Conservation (phyloP, 2,329 filamentous ascomycete genomes). For the Fusarium camptoceras region DNA sequence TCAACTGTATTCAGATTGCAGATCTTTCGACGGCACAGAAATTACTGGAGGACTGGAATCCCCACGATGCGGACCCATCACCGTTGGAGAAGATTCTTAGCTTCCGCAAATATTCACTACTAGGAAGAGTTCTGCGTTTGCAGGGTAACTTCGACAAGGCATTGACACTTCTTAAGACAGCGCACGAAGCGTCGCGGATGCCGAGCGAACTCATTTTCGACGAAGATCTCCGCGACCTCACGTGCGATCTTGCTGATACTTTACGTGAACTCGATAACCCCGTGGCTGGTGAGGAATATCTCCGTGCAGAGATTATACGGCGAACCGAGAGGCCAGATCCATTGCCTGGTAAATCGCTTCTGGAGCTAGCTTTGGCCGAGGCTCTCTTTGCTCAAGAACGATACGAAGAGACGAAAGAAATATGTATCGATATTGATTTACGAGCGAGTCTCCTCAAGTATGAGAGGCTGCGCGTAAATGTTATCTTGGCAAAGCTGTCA, state of each 20-base stretch:
- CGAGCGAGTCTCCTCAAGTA: conserved; percentile 38
- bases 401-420: conserved; percentile 28
- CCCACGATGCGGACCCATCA: conserved; percentile 23
- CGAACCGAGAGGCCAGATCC: conserved; percentile 19
- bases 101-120: conserved; percentile 35
- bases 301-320: conserved; percentile 31
- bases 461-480: conserved; percentile 31
- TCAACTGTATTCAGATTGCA: conserved; percentile 39
- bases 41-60: conserved; percentile 33
- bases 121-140: conserved; percentile 37
- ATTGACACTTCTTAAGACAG: conserved; percentile 19
- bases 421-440: conserved; percentile 28
- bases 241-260: conserved; percentile 39
- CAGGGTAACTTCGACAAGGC: conserved; percentile 32
- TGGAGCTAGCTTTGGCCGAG: conserved; percentile 38
- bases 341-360: conserved; percentile 31
- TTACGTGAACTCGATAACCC: conserved; percentile 37
- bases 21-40: conserved; percentile 30
- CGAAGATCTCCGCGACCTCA: conserved; percentile 38
- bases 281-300: conserved; percentile 21
- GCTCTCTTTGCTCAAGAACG: conserved; percentile 37
- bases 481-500: conserved; percentile 37
- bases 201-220: conserved; percentile 29
- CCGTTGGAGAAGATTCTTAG: conserved; percentile 29
- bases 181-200: conserved; percentile 16